These are phyloP conservation scores for Zygoascus ofunaensis DNA, from an alignment of 805 yeast species.

Conservation along the genomic window DNA sequence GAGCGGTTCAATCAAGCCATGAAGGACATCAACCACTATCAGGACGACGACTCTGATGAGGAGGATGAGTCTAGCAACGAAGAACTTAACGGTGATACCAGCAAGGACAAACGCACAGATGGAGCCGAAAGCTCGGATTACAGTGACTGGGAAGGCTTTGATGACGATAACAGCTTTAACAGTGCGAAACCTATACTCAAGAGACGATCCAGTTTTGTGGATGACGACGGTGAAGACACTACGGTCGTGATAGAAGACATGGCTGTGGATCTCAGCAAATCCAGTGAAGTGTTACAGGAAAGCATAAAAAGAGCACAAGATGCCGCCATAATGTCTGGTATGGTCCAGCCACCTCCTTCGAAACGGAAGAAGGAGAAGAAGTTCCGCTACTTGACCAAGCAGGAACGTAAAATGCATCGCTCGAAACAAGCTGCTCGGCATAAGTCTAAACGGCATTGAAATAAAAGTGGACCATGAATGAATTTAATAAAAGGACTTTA, in stretches of 20 bases:
- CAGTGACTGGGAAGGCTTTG: constrained; percentile 35
- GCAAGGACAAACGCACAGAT: constrained; percentile 24
- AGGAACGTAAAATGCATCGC: constrained; percentile 56
- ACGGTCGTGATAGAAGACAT: constrained; percentile 49
- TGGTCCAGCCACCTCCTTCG: constrained; percentile 16
- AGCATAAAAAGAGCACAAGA: constrained; percentile 73
- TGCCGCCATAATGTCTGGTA: constrained; percentile 60
- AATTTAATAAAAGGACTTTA: no score
- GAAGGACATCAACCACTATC: constrained; percentile 29
- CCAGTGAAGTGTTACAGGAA: constrained; percentile 60
- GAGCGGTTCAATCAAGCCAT: constrained; percentile 44
- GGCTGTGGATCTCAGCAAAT: constrained; percentile 56
- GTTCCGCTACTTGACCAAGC: constrained; percentile 77
- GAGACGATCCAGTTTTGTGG: constrained; percentile 36
- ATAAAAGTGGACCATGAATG: neutral
- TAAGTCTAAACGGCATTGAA: constrained; percentile 15
- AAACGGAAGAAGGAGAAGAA: constrained; percentile 49
- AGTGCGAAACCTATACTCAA: constrained; percentile 35
- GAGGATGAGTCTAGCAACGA: constrained; percentile 8
- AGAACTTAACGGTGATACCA: constrained; percentile 12
- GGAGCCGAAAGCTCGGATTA: constrained; percentile 28
- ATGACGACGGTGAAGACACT: constrained; percentile 32
- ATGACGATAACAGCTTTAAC: constrained; percentile 26
- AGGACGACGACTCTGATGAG: constrained; percentile 20
- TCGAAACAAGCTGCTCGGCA: constrained; percentile 36